Conservation (phyloP, 352 stramenopile genomes). For the Pythium scleroteichum region DNA sequence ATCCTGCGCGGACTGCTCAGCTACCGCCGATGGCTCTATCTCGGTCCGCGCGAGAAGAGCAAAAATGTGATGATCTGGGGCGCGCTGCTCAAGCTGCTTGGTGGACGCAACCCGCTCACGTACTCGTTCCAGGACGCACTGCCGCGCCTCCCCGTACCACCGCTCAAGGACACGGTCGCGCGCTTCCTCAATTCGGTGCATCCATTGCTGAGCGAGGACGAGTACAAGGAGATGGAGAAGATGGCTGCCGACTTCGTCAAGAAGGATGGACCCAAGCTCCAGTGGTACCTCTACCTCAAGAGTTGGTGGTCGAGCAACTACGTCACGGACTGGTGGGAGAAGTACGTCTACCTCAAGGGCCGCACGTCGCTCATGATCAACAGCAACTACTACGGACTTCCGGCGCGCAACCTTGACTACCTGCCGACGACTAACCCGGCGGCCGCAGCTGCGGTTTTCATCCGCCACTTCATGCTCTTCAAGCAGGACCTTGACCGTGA, state of each 20-base stretch:
- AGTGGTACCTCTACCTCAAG: slow-evolving; percentile 91
- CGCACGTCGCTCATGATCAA: slow-evolving; percentile 91
- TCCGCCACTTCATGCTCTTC: slow-evolving; percentile 86
- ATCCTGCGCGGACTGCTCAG: slow-evolving; percentile 81
- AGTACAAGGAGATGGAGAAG: slow-evolving; percentile 88
- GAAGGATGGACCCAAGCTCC: slow-evolving; percentile 87
- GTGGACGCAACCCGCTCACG: slow-evolving; percentile 78
- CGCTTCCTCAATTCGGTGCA: slow-evolving; percentile 93
- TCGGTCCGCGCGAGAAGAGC: slow-evolving; percentile 69
- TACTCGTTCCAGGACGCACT: slow-evolving; percentile 93
- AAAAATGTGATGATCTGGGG: slow-evolving; percentile 70
- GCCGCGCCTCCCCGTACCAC: slow-evolving; percentile 90
- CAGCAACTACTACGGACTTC: slow-evolving; percentile 91
- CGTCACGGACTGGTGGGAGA: slow-evolving; percentile 90
- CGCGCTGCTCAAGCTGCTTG: slow-evolving; percentile 79
- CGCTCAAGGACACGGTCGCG: slow-evolving; percentile 91
- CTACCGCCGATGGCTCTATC: slow-evolving; percentile 89
- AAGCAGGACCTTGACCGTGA: slow-evolving; percentile 87
- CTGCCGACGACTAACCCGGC: slow-evolving; percentile 58
- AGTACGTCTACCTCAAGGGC: slow-evolving; percentile 89
- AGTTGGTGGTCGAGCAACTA: slow-evolving; percentile 90
- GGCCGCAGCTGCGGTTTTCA: slow-evolving; percentile 63
- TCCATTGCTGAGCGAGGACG: slow-evolving; percentile 80
- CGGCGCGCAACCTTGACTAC: slow-evolving; percentile 60
- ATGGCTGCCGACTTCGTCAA: slow-evolving; percentile 87